Percentiles rank a stretch among this genome's conserved stretches.
Evolutionary conservation across 2,329 filamentous ascomycete genomes (phyloP).

Genomic region (Neonectria ditissima): DNA sequence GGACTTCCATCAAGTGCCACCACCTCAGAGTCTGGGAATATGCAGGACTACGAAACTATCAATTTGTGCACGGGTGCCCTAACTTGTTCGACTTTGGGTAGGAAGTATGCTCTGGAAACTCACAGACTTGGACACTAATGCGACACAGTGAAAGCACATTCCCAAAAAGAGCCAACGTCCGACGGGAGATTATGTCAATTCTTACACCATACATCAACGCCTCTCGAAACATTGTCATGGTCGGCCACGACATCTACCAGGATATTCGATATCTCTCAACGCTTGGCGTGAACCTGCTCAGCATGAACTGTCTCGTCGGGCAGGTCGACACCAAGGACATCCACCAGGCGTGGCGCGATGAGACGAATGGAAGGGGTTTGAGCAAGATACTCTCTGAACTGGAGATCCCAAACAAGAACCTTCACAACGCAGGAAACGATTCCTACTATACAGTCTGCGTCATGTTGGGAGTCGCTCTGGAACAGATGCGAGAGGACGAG

Average conservation of each 20-base stretch:
- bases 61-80: conserved; percentile 79
- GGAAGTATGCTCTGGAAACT: conserved; percentile 36
- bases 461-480: conserved; percentile 65
- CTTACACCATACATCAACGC: conserved; percentile 48
- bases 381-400: conserved; percentile 72
- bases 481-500: conserved; percentile 38
- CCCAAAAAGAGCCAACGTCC: conserved; percentile 50
- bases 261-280: conserved; percentile 77
- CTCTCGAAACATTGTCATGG: conserved; percentile 72
- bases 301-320: conserved; percentile 67
- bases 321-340: conserved; percentile 79
- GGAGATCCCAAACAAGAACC: conserved; percentile 69
- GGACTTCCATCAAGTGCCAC: conserved; percentile 71
- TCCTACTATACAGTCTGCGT: conserved; percentile 82
- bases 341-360: conserved; percentile 71
- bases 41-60: conserved; percentile 71
- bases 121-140: conserved; percentile 21
- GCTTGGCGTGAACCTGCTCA: conserved; percentile 72
- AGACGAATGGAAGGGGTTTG: conserved; percentile 67
- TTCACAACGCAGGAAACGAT: conserved; percentile 93
- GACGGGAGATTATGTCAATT: conserved; percentile 50
- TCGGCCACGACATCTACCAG: conserved; percentile 78
- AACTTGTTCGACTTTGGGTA: conserved; percentile 82
- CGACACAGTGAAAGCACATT: conserved; percentile 56
- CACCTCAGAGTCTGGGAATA: conserved; percentile 85